Percentiles rank a stretch among this genome's conserved stretches.
Conservation (phyloP, 2,329 filamentous ascomycete species). For the Aspergillus unguis region DNA sequence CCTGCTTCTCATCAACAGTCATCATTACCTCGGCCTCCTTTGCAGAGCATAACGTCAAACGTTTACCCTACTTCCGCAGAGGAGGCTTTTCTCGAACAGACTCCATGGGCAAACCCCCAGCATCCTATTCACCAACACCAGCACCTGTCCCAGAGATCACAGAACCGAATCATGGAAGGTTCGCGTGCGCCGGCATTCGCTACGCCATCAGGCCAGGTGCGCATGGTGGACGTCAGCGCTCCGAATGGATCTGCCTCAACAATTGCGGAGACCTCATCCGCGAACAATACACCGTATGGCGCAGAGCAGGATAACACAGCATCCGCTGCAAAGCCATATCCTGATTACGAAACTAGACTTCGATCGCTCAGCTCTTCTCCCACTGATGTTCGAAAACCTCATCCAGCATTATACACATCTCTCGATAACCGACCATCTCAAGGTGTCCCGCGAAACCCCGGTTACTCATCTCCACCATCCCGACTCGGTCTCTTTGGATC, state of each 20-base stretch:
- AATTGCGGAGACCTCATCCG: slow-evolving; percentile 45
- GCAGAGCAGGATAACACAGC: slow-evolving; percentile 33
- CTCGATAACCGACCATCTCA: slow-evolving; percentile 28
- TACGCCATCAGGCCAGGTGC: slow-evolving; percentile 45
- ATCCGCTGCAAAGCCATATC: slow-evolving; percentile 24
- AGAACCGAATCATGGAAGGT: slow-evolving; percentile 32
- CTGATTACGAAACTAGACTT: slow-evolving; percentile 36
- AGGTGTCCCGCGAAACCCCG: slow-evolving; percentile 24
- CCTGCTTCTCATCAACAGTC: slow-evolving; percentile 26
- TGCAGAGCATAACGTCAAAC: slow-evolving; percentile 35
- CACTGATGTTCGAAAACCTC: slow-evolving; percentile 39
- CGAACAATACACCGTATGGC: slow-evolving; percentile 44
- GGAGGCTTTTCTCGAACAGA: slow-evolving; percentile 84
- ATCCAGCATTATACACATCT: slow-evolving; percentile 24
- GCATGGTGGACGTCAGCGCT: slow-evolving; percentile 41
- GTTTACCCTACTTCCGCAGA: slow-evolving; percentile 57
- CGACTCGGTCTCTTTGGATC: slow-evolving; percentile 36
- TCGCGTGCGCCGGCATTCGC: slow-evolving; percentile 36
- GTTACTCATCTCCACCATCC: slow-evolving; percentile 34
- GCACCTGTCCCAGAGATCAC: slow-evolving; percentile 37
- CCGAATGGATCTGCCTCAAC: slow-evolving; percentile 47
- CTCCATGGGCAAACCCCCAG: slow-evolving; percentile 88
- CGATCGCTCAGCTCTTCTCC: slow-evolving; percentile 39
- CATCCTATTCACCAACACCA: slow-evolving; percentile 64
- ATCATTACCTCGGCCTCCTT: slow-evolving; percentile 27